phyloP scores from a whole-genome alignment of 208 protist species.

The Leishmania gerbilli region DNA sequence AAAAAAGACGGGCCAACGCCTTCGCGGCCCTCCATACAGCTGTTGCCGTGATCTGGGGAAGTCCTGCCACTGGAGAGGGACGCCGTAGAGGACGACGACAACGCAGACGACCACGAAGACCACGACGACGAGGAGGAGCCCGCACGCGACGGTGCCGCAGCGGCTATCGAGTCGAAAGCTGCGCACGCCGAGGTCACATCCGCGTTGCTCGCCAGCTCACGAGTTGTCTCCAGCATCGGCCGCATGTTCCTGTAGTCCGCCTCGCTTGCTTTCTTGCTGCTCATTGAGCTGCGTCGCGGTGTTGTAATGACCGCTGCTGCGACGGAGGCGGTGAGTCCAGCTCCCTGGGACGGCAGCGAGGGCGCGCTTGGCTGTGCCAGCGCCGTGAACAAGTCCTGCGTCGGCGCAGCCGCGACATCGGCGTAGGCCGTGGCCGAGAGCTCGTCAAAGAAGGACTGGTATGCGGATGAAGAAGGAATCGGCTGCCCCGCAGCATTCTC shows the following conservation, averaged over 20 bases:
- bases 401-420: slow-evolving; percentile 10
- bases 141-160: background rate
- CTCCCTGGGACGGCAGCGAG: background rate
- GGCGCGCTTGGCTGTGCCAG: background rate
- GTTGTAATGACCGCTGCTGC: background rate
- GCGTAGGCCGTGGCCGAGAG: background rate
- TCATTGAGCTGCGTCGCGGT: background rate
- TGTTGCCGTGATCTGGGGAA: background rate
- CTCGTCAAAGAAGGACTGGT: background rate
- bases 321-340: background rate
- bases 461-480: background rate
- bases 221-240: background rate
- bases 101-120: slow-evolving; percentile 27
- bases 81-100: background rate
- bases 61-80: background rate
- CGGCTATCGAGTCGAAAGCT: background rate
- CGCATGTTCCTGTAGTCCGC: background rate
- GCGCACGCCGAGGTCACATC: background rate
- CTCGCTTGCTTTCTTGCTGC: background rate
- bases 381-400: slow-evolving; percentile 10
- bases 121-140: slow-evolving; percentile 24
- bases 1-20: background rate
- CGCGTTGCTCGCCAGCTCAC: background rate
- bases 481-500: background rate
- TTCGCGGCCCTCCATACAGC: background rate